These are phyloP conservation scores for Geotrichum candidum DNA, from an alignment of 1,139 yeast species.

Conservation along the genomic window DNA sequence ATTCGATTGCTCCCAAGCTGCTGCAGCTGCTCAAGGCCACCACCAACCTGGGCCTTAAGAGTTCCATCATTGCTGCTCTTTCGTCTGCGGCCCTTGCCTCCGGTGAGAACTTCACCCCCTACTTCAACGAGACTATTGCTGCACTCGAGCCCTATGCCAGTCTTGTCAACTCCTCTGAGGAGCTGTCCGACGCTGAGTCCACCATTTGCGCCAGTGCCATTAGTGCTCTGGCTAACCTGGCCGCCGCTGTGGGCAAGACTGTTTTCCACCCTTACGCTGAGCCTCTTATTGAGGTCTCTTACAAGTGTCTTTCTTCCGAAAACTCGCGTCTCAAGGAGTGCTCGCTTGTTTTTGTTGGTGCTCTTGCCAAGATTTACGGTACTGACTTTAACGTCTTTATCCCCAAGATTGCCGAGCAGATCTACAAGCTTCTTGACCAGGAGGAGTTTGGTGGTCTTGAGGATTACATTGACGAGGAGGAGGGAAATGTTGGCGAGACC, in stretches of 20 bases:
- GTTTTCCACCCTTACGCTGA: conserved; percentile 79
- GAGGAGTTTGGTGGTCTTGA: conserved; percentile 38
- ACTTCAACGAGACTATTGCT: conserved; percentile 73
- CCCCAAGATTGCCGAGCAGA: conserved; percentile 74
- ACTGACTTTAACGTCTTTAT: conserved; percentile 83
- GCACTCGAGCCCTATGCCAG: conserved; percentile 75
- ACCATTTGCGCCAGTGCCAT: conserved; percentile 80
- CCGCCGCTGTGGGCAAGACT: conserved; percentile 92
- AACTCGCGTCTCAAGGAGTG: conserved; percentile 88
- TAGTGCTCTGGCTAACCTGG: conserved; percentile 91
- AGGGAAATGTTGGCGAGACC: conserved; percentile 27
- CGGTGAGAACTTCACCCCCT: conserved; percentile 82
- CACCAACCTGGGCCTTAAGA: conserved; percentile 62
- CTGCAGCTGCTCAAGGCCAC: conserved; percentile 68
- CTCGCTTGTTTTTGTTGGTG: conserved; percentile 87
- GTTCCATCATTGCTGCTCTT: conserved; percentile 89
- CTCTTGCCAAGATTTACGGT: conserved; percentile 92
- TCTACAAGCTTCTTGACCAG: conserved; percentile 77
- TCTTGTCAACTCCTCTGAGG: conserved; percentile 33
- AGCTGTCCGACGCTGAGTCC: conserved; percentile 33
- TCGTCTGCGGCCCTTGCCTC: conserved; percentile 97
- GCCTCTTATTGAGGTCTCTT: conserved; percentile 86
- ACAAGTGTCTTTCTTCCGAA: conserved; percentile 67
- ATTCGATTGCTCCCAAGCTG: conserved; percentile 83
- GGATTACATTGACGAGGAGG: conserved; percentile 31